Evolutionary conservation across 2,329 filamentous ascomycete genomes (phyloP), one percentile per base, ranked within the genome.

Genomic region (Trichoderma koningiopsis): DNA sequence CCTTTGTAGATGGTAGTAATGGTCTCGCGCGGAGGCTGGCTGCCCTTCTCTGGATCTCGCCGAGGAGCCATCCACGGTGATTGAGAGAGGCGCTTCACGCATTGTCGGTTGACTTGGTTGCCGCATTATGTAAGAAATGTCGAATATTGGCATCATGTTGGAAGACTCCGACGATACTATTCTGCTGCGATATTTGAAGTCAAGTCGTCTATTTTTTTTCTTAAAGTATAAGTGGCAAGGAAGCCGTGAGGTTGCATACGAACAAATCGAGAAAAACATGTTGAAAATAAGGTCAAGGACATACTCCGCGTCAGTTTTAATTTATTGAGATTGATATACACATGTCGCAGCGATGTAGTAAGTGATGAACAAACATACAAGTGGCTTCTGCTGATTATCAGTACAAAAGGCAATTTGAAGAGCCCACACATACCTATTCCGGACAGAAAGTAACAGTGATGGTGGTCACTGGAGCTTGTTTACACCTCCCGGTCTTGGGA

Each of bases 71-170:
- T 24, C 31, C 13, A 19, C 29, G n/a, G 37, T 24, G 16, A 57
- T 31, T n/a, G 57, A 22, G 1, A 68, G 19, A 16, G 57, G 65
- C 13, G 53, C 33, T 27, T 61, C 65, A 37, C 31, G 47, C 19
- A 14, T 10, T 24, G 65, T 49, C 24, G 56, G 43, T 27, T 56
- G 57, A 33, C 56, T 40, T 7, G 60, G 33, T 10, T 55, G 65
- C 35, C 61, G 56, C 5, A 61, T n/a, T n/a, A 68, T 49, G 11
- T 68, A 49, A 19, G 65, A 24, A 24, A 68, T 40, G 19, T 68
- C 65, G 19, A 68, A 61, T 27, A 61, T 16, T 0, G 65, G 57
- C 47, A 68, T 61, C 65, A 68, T 68, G 1, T 1, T 59, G n/a
- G 16, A 59, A 3, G 6, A 19, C 53, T 10, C 29, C 6, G 4